A percentile compares a stretch with the other conserved stretches of the same genome.
Evolutionary conservation across 139 green algal species (phyloP).

Genomic region (Nannochloris sp.): DNA sequence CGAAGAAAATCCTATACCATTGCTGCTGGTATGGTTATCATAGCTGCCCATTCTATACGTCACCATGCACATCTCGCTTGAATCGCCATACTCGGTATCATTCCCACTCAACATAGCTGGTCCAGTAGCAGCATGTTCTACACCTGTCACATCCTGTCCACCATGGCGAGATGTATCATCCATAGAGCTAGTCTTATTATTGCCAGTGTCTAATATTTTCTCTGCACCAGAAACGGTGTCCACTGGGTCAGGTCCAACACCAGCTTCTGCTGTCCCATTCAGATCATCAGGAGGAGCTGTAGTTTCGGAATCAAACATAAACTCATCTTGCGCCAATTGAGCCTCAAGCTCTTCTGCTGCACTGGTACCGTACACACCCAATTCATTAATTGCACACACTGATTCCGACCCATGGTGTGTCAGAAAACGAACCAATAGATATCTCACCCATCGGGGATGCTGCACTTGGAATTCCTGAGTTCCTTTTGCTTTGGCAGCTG

Average conservation of each 20-base stretch:
- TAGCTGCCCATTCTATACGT: no score
- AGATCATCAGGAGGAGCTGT: not conserved
- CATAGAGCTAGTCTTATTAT: not conserved
- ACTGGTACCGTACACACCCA: slow-evolving; percentile 54
- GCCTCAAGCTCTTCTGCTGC: slow-evolving; percentile 75
- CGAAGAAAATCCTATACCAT: no score
- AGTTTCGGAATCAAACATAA: not conserved
- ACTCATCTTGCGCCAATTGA: slow-evolving; percentile 33
- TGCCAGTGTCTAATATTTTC: not conserved
- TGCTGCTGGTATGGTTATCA: no score
- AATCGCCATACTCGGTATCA: no score
- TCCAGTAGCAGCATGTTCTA: no score
- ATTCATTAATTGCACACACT: slow-evolving; percentile 79
- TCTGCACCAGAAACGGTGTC: not conserved
- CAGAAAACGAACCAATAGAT: slow-evolving; percentile 64
- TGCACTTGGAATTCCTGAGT: slow-evolving; percentile 51
- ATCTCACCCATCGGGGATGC: slow-evolving; percentile 38
- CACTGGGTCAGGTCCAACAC: not conserved
- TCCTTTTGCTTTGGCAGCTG: slow-evolving; percentile 58
- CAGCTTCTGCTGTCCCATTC: not conserved
- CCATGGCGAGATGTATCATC: not conserved
- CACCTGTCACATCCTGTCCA: no score
- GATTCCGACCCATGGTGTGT: slow-evolving; percentile 67
- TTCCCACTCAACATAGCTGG: no score
- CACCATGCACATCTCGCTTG: no score